Evolutionary conservation across 1,284 basidiomycete species (phyloP), one percentile per base, ranked within the genome.

Genomic region (Cerioporus squamosus): DNA sequence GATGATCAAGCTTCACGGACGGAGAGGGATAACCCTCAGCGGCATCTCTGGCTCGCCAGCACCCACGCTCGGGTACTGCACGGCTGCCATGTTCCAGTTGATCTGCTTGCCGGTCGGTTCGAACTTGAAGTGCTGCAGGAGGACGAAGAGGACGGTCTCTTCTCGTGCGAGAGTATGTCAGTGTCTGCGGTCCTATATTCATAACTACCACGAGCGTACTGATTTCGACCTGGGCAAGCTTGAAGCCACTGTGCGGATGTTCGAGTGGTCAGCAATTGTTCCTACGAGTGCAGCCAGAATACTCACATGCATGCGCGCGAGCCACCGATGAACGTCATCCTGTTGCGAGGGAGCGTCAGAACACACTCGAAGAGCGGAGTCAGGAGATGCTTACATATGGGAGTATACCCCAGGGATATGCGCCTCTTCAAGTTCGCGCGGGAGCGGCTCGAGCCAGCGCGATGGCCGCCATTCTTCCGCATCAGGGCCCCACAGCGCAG

Each of bases 261-360:
- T 22, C 24, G 18, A 10, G 20, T 26, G 17, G n/a, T 24, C 14
- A 43, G 31, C 8, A 22, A 15, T 39, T 5, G 4, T 47, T 18
- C 2, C 3, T 10, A 7, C 10, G 14, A 15, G 2, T 42, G 40
- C 18, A 39, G 38, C 18, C 14, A 6, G 8, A n/a, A 5, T 2
- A 64, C 70, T 53, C 38, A 71, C 70, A 74, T 70, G 69, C 72
- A 74, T 5, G 66, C 53, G 18, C 70, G 57, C 39, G 65, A 62
- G 12, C 73, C 72, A 8, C 70, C 70, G 18, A 68, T 57, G 64
- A 74, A 74, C 8, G 72, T 72, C 67, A 74, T 70, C 47, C 72
- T 74, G 26, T 26, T 14, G 10, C 6, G 18, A n/a, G 20, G 20
- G n/a, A 39, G 20, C 26, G 46, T 24, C 33, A 17, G 29, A 10